phyloP scores from a whole-genome alignment of 306 rosid genomes.

The Sicyos edulis region DNA sequence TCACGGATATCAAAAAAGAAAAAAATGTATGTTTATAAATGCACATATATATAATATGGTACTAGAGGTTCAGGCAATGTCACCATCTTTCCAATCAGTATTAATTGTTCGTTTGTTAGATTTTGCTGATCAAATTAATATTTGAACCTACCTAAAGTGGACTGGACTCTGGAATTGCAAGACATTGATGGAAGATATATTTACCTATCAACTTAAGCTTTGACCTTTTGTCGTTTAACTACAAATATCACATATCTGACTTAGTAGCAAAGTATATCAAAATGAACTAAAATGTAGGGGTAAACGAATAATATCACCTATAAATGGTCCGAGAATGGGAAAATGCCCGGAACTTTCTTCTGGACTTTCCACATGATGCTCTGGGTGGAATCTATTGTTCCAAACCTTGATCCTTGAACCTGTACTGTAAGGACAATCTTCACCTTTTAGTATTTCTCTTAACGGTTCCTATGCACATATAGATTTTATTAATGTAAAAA shows the following conservation, averaged over 20 bases:
- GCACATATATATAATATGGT: too few relatives aligned
- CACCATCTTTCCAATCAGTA: neutral
- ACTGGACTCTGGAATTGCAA: neutral
- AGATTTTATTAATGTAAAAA: slow-evolving; percentile 6
- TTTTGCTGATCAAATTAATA: neutral
- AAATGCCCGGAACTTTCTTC: neutral
- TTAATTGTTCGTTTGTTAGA: neutral
- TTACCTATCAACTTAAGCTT: neutral
- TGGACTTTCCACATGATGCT: neutral
- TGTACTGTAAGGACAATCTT: neutral
- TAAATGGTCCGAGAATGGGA: neutral
- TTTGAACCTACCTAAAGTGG: neutral
- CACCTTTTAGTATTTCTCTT: neutral
- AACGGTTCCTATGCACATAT: neutral
- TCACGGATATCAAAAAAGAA: too few relatives aligned
- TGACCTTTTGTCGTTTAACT: neutral
- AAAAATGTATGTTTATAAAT: too few relatives aligned
- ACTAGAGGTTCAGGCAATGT: neutral
- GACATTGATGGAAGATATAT: neutral
- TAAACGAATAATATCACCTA: neutral
- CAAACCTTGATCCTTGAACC: neutral
- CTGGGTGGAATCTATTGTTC: neutral
- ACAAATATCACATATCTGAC: neutral
- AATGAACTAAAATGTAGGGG: neutral
- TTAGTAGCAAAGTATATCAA: neutral